phyloP scores from a whole-genome alignment of 1,284 basidiomycete species.

The Ustilago vetiveriae region DNA sequence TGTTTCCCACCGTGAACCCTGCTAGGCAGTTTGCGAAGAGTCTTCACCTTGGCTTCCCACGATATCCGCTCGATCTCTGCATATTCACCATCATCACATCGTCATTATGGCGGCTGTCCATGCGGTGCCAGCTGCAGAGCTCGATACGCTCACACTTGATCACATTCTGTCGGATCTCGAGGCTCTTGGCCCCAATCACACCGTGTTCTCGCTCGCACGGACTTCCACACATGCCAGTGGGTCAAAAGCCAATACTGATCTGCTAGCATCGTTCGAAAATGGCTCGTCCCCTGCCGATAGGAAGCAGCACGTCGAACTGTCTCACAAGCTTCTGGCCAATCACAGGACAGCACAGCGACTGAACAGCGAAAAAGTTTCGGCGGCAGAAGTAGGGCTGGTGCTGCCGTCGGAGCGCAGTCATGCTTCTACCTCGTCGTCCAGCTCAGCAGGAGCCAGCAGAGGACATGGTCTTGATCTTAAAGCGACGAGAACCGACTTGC shows the following conservation, averaged over 20 bases:
- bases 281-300: background rate
- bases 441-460: background rate
- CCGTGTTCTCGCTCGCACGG: slow-evolving; percentile 5
- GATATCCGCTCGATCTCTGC: no score
- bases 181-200: background rate
- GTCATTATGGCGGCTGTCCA: slow-evolving; percentile 6
- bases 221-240: slow-evolving; percentile 1
- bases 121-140: background rate
- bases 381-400: slow-evolving; percentile 17
- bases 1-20: no score
- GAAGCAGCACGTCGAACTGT: slow-evolving; percentile 20
- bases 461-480: background rate
- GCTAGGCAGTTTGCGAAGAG: no score
- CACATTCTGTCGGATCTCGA: slow-evolving; percentile 29
- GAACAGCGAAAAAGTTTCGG: slow-evolving; percentile 25
- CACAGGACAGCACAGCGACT: slow-evolving; percentile 20
- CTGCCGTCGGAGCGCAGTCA: slow-evolving; percentile 28
- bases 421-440: background rate
- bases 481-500: slow-evolving; percentile 27
- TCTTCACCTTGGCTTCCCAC: no score
- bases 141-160: slow-evolving; percentile 24
- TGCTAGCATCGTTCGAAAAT: slow-evolving; percentile 7
- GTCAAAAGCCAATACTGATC: background rate
- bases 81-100: no score
- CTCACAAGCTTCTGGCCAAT: slow-evolving; percentile 12